Percentiles rank a stretch among this genome's conserved stretches.
These are phyloP conservation scores for Inga laurina DNA, from an alignment of 306 rosid genomes.

Conservation along the genomic window DNA sequence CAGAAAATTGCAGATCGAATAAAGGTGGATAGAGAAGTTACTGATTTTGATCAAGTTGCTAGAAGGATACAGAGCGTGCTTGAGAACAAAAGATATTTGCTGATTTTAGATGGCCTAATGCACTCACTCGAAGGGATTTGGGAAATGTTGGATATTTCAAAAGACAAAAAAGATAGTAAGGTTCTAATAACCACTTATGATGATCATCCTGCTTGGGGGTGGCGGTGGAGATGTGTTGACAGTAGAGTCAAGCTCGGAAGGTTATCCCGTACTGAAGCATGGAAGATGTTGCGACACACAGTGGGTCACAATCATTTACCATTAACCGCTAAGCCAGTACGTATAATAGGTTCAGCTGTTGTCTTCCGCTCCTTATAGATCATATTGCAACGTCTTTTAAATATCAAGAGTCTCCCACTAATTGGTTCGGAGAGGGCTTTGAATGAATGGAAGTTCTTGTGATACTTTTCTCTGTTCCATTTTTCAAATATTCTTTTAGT, in stretches of 20 bases:
- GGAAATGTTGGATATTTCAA: constrained; percentile 1
- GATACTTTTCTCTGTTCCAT: too few species aligned
- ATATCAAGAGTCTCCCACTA: background rate
- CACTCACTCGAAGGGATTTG: background rate
- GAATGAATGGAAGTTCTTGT: too few species aligned
- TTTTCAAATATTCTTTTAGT: too few species aligned
- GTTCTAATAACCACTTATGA: background rate
- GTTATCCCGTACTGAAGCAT: background rate
- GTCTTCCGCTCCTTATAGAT: constrained; percentile 30
- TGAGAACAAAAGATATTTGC: constrained; percentile 16
- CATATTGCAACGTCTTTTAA: constrained; percentile 16
- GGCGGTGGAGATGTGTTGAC: too few species aligned
- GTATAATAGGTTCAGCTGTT: constrained; percentile 19
- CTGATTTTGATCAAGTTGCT: background rate
- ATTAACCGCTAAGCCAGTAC: background rate
- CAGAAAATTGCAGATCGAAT: background rate
- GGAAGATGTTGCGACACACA: constrained; percentile 10
- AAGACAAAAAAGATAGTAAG: constrained; percentile 19
- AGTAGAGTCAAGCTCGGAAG: background rate
- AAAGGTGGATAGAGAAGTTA: background rate
- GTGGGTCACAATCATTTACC: background rate
- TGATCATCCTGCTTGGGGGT: too few species aligned
- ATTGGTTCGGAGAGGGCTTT: constrained; percentile 26
- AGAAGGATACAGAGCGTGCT: constrained; percentile 15
- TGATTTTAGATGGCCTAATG: constrained; percentile 36